Evolutionary conservation across 2,329 filamentous ascomycete genomes (phyloP).

Genomic region (Beauveria rudraprayagi): DNA sequence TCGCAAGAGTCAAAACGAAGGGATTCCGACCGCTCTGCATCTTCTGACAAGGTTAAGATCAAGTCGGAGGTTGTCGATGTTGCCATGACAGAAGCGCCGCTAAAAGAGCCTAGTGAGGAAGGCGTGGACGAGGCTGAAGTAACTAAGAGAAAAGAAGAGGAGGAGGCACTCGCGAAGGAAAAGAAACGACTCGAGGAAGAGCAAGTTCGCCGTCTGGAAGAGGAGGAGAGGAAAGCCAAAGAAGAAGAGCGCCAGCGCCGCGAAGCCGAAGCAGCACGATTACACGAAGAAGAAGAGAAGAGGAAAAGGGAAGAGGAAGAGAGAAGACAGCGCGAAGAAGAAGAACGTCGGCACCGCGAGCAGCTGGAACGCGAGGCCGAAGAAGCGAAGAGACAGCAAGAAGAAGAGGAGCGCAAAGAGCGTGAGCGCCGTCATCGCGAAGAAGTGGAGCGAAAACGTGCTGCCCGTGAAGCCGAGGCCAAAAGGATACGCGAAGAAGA

Average conservation of each 20-base stretch:
- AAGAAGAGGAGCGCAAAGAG: slow-evolving; percentile 45
- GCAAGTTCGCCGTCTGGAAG: slow-evolving; percentile 17
- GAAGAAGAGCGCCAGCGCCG: slow-evolving; percentile 21
- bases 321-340: slow-evolving; percentile 24
- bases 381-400: slow-evolving; percentile 40
- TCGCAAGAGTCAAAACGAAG: slow-evolving; percentile 30
- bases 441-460: slow-evolving; percentile 40
- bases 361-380: slow-evolving; percentile 40
- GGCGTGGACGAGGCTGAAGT: slow-evolving; percentile 25
- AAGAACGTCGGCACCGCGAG: slow-evolving; percentile 28
- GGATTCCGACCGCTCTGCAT: slow-evolving; percentile 32
- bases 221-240: slow-evolving; percentile 22
- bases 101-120: slow-evolving; percentile 24
- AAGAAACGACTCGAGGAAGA: slow-evolving; percentile 14
- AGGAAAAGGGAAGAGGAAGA: slow-evolving; percentile 19
- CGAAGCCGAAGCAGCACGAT: slow-evolving; percentile 19
- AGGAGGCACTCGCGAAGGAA: slow-evolving; percentile 20
- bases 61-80: slow-evolving; percentile 50
- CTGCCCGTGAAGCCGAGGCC: slow-evolving; percentile 43
- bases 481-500: slow-evolving; percentile 45
- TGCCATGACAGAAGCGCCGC: slow-evolving; percentile 43
- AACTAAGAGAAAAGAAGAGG: slow-evolving; percentile 18
- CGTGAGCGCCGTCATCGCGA: slow-evolving; percentile 39
- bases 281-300: slow-evolving; percentile 15
- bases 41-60: slow-evolving; percentile 46